phyloP scores from a whole-genome alignment of 1,284 basidiomycete genomes.

The Malassezia dermatis region DNA sequence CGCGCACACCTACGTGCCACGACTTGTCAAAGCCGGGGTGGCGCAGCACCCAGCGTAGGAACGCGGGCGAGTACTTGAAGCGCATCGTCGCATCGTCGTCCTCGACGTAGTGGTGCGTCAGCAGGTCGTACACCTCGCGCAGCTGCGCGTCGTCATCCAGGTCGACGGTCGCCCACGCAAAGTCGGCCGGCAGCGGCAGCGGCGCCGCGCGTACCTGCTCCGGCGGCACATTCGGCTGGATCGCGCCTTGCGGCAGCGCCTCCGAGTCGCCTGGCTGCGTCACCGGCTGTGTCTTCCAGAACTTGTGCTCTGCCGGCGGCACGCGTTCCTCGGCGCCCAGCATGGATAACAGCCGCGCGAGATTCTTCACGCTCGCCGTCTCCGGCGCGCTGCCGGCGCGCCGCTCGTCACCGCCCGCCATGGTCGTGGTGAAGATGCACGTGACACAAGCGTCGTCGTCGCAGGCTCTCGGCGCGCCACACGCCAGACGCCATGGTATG shows the following conservation, averaged over 20 bases:
- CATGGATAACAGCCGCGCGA: slow-evolving; percentile 15
- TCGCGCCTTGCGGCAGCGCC: slow-evolving; percentile 61
- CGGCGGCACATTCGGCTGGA: slow-evolving; percentile 68
- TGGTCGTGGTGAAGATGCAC: background rate
- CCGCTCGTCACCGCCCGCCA: background rate
- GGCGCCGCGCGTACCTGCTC: slow-evolving; percentile 76
- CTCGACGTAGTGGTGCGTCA: slow-evolving; percentile 91
- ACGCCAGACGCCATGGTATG: background rate
- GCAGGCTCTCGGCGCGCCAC: background rate
- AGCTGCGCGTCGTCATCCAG: slow-evolving; percentile 65
- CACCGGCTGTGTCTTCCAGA: slow-evolving; percentile 59
- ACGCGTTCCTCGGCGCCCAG: slow-evolving; percentile 1
- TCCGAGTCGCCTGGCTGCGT: slow-evolving; percentile 58
- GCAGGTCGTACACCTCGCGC: slow-evolving; percentile 81
- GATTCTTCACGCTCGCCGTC: slow-evolving; percentile 9
- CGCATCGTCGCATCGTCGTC: slow-evolving; percentile 90
- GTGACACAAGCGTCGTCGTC: background rate
- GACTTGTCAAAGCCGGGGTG: slow-evolving; percentile 85
- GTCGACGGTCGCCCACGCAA: slow-evolving; percentile 80
- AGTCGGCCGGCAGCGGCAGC: slow-evolving; percentile 78
- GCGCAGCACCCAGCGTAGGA: slow-evolving; percentile 85
- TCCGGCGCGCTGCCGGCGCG: background rate
- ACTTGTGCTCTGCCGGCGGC: slow-evolving; percentile 34
- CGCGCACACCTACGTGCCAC: slow-evolving; percentile 93
- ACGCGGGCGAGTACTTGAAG: slow-evolving; percentile 90